Base-by-base conservation (phyloP, 495 filamentous ascomycete genomes). In the Penicillium crystallinum region DNA sequence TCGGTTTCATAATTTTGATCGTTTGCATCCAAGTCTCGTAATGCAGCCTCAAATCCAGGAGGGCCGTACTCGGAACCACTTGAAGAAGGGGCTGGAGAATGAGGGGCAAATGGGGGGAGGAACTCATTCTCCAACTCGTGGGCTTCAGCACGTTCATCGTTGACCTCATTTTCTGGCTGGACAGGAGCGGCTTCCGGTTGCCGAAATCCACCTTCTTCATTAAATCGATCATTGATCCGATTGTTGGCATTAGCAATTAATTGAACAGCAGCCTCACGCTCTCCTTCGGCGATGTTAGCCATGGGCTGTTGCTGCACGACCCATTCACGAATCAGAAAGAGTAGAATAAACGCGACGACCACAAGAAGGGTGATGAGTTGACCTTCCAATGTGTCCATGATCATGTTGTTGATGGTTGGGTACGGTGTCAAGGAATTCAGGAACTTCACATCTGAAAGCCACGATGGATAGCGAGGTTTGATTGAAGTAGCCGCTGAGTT, bases 271-370 rank as follows among this genome's bases (percentile, higher is more conserved):
- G 72, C 63, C 52, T 79, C 68, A 23, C 74, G 58, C 59, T 81
- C 69, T 60, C 81, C 69, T 69, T 84, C 64, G 17, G 69, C 74
- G 39, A 83, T 71, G 49, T 82, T 80, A 30, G 79, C 75, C 53
- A 87, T 87, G 9, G 91, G 91, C 62, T 97, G 95, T 64, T 97
- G 93, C 61, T 97, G 92, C 6, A 97, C 90, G 34, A 99, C 93
- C 82, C 95, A 99, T 70, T 99, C 93, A 15, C 93, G 78, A 44
- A 99, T 96, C 15, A 99, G 71, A 57, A 99, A 97, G 35, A 99
- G 83, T 29, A 99, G 71, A 45, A 99, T 96, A 65, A 97, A 97
- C 40, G 84, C 87, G 45, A 91, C 76, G 6, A 99, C 91, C 29
- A 97, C 88, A 12, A 92, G 73, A 1, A 96, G 68, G 7, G 92